Evolutionary conservation across 768 basidiomycete species (phyloP), one percentile per base, ranked within the genome.

Genomic region (Mycena alexandri): DNA sequence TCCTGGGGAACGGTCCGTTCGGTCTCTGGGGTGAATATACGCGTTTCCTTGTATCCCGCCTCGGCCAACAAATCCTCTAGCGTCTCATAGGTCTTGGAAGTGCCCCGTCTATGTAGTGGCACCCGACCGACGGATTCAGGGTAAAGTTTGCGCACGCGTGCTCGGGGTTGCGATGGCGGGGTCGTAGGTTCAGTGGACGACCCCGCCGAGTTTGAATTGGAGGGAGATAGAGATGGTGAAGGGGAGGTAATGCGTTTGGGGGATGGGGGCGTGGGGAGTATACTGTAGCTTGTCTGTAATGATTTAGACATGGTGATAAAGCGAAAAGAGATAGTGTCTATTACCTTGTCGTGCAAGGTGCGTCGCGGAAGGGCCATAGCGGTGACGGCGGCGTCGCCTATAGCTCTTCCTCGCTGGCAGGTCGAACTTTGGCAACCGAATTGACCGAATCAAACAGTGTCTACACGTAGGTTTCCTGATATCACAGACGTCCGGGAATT

Each of bases 1-100:
- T 77, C 75, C 22, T 74, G 72, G 25, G 76, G 75, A 19, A 79
- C 80, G 19, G 75, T 73, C 43, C 86, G 84, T 65, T 94, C 93
- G 5, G 85, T 81, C 77, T 95, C 93, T 10, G 95, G 95, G 0
- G 95, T 96, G 73, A 93, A 93, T 13, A 98, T 85, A 47, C 95
- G 87, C 4, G 94, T 96, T 75, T 97, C 95, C 77, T 94, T 95
- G 83, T 96, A 96, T 2, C 95, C 95, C 1, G 94, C 94, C 76
- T 95, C 92, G 55, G 88, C 84, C 29, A 98, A 84, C 19, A 98
- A 83, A 79, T 96, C 93, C 70, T 95, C 95, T 21, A 97, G 84
- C 7, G 88, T 85, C 71, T 96, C 94, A 70, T 94, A 95, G 5
- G 88, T 93, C 68, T 86, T 87, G 3, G 93, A 93, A 21, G 87